Base-by-base conservation (phyloP, 164 flowering plant genomes). In the Stephania cephalantha region DNA sequence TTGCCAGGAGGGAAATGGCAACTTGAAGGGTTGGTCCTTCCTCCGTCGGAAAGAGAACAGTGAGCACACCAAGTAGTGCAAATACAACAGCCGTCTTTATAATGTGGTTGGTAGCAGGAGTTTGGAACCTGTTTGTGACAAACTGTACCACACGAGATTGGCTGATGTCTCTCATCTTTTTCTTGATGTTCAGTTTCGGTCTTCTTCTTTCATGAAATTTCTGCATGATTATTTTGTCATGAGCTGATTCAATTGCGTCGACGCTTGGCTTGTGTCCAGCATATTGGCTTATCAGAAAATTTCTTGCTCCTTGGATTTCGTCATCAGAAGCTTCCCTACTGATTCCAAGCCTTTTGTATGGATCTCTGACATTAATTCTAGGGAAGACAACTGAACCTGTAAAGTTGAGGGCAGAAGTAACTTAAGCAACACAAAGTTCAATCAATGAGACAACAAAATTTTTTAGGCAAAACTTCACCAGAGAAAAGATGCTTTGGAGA, bases 11-110 rank as follows among this genome's bases (percentile, higher is more conserved):
- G 72, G 99, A 95, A 61, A 94, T 82, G 75, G 92, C 94, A 20
- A 95, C 99, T 79, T 95, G 98, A 83, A 95, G 87, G 22, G 98
- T 93, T 3, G 98, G 99, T 50, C 99, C 98, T 77, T 95, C 97
- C 81, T 92, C 97, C 1, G 99, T 95, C 29, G 98, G 99, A 77
- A 87, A 95, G 67, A 91, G 86, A 75, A 95, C 84, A 64, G 99
- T 90, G 68, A 95, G 90, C 70, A 74, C 89, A 75, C 94, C 98
- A 79, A 95, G 98, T 7, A 84, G 75, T n/a, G 83, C 46, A 72
- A 91, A 95, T 69, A 87, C 84, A 61, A 83, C 71, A n/a, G 90
- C 80, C 13, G 98, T 86, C 82, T 86, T 91, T 42, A 90, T 73
- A 15, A 93, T 85, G 83, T 91, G 85, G 61, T 79, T 83, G 35